Evolutionary conservation across 2,329 filamentous ascomycete species (phyloP).

Genomic region (Aspergillus pseudotamarii): DNA sequence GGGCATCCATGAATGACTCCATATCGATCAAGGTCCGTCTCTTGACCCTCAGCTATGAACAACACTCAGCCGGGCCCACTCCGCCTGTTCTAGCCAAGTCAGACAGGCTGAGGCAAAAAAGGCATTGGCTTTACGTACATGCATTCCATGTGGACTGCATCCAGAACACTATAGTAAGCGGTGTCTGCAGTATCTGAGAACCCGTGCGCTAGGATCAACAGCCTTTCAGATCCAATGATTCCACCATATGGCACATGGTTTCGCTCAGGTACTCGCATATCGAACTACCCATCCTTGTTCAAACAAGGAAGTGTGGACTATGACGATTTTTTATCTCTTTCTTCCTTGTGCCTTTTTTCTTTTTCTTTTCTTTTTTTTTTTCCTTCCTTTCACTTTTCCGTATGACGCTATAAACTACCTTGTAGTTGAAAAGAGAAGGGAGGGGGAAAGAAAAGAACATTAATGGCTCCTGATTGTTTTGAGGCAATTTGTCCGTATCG

Average conservation of each 20-base stretch:
- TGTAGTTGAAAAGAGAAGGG: background rate
- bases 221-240: constrained; percentile 18
- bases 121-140: constrained; percentile 15
- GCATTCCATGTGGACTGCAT: constrained; percentile 16
- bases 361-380: background rate
- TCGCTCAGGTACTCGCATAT: background rate
- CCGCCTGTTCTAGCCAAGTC: constrained; percentile 9
- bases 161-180: background rate
- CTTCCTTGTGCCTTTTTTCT: background rate
- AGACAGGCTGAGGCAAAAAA: constrained; percentile 5
- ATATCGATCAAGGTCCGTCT: background rate
- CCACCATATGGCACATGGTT: constrained; percentile 14
- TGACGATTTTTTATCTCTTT: background rate
- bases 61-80: background rate
- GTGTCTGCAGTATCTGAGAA: constrained; percentile 11
- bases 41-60: background rate
- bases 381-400: background rate
- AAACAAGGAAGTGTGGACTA: background rate
- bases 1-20: constrained; percentile 18
- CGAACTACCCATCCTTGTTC: background rate
- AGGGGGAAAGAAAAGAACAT: background rate
- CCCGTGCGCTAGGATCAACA: constrained; percentile 18
- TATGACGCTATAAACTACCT: background rate
- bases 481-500: background rate
- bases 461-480: background rate